Percentiles rank a stretch among this genome's conserved stretches.
Evolutionary conservation across 2,329 filamentous ascomycete species (phyloP).

Genomic region (Fusarium subtropicale): DNA sequence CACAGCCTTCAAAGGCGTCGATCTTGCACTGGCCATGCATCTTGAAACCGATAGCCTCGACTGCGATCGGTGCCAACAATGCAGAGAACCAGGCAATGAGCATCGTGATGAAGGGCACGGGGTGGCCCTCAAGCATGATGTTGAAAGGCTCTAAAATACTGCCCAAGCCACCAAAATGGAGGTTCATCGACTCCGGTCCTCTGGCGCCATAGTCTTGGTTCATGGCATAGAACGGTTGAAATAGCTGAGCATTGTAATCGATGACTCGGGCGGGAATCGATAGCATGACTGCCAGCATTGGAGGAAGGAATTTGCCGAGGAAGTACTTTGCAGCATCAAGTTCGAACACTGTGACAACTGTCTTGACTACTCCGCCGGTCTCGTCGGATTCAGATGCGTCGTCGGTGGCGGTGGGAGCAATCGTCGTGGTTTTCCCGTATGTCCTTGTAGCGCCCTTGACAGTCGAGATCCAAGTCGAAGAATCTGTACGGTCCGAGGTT

Average conservation of each 20-base stretch:
- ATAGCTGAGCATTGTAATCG: conserved; percentile 57
- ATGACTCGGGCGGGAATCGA: conserved; percentile 58
- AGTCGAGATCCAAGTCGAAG: conserved; percentile 39
- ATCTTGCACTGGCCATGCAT: conserved; percentile 44
- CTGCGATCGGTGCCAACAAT: conserved; percentile 39
- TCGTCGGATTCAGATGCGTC: conserved; percentile 6
- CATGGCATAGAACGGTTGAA: conserved; percentile 60
- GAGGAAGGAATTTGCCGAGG: conserved; percentile 58
- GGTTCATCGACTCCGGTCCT: conserved; percentile 57
- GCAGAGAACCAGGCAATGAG: conserved; percentile 43
- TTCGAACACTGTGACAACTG: conserved; percentile 30
- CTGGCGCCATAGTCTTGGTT: conserved; percentile 53
- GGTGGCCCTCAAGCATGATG: conserved; percentile 49
- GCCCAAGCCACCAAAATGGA: conserved; percentile 55
- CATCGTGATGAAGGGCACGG: conserved; percentile 44
- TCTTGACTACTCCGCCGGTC: conserved; percentile 22
- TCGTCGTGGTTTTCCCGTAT: conserved; percentile 27
- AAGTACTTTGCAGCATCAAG: conserved; percentile 51
- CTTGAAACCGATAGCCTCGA: conserved; percentile 45
- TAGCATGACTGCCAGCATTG: conserved; percentile 55
- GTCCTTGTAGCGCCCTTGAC: conserved; percentile 38
- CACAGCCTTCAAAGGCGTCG: conserved; percentile 37
- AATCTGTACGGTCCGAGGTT: conserved; percentile 33
- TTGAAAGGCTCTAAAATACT: conserved; percentile 53
- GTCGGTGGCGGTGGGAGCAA: conserved; percentile 28